Percentiles rank a stretch among this genome's conserved stretches.
phyloP scores from a whole-genome alignment of 352 stramenopile genomes.

The Phytophthora citricola region DNA sequence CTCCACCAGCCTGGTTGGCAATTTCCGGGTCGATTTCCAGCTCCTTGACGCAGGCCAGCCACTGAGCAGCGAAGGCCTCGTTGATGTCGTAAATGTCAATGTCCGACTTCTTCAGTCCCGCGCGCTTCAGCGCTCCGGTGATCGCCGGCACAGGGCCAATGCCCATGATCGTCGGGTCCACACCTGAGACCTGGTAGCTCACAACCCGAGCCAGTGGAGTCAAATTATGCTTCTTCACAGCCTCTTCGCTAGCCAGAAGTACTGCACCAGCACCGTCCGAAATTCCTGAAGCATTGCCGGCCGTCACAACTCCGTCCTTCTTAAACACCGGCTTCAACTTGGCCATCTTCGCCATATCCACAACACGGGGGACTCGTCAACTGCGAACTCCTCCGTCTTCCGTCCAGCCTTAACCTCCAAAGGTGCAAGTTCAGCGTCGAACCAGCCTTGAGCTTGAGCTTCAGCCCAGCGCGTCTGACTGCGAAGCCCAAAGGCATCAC shows the following conservation, averaged over 20 bases:
- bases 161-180: constrained; percentile 97
- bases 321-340: constrained; percentile 98
- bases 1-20: constrained; percentile 95
- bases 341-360: constrained; percentile 85
- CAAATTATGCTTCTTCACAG: constrained; percentile 93
- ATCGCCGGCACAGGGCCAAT: constrained; percentile 98
- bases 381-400: constrained; percentile 87
- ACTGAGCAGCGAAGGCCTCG: constrained; percentile 98
- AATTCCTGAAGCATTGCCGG: constrained; percentile 96
- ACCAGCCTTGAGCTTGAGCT: constrained; percentile 92
- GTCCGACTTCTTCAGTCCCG: constrained; percentile 91
- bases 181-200: constrained; percentile 93
- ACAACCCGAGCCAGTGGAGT: constrained; percentile 94
- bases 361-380: constrained; percentile 83
- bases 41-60: constrained; percentile 96
- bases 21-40: constrained; percentile 95
- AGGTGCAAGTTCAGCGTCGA: constrained; percentile 95
- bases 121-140: constrained; percentile 87
- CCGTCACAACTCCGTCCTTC: constrained; percentile 97
- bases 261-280: constrained; percentile 96
- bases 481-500: constrained; percentile 94
- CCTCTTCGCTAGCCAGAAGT: constrained; percentile 94
- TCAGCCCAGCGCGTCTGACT: constrained; percentile 94
- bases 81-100: constrained; percentile 99
- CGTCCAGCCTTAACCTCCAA: constrained; percentile 91